Evolutionary conservation across 192 early-diverging fungal genomes (phyloP).

Genomic region (Anaeromyces robustus): DNA sequence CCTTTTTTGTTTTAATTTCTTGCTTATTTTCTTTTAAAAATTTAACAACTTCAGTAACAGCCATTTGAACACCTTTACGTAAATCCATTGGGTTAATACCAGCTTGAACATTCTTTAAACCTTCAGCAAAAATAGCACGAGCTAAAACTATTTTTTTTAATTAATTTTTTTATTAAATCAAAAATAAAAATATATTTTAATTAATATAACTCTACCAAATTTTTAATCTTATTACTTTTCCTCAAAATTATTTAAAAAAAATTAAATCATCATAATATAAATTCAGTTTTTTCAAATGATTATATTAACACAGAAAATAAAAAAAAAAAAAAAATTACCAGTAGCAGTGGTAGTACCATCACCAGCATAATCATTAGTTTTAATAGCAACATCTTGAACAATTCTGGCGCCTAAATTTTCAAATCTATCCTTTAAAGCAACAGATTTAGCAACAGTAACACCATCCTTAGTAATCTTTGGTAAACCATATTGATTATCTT

Average conservation of each 20-base stretch:
- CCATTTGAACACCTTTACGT: conserved; percentile 82
- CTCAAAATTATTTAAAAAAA: too few species aligned
- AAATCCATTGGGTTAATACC: conserved; percentile 99
- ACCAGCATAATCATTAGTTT: conserved; percentile 98
- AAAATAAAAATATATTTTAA: too few species aligned
- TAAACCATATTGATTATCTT: conserved; percentile 87
- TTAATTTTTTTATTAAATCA: background rate
- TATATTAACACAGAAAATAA: too few species aligned
- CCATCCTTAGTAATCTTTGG: conserved; percentile 99
- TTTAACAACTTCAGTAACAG: conserved; percentile 85
- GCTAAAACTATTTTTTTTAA: conserved; percentile 48
- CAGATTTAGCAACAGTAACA: conserved; percentile 97
- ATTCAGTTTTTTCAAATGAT: too few species aligned
- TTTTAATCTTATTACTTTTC: too few species aligned
- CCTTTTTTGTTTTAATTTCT: conserved; percentile 84
- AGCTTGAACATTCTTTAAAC: conserved; percentile 96
- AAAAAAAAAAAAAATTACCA: background rate
- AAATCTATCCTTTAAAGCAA: conserved; percentile 92
- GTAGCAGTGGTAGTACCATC: conserved; percentile 99
- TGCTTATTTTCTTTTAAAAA: conserved; percentile 81
- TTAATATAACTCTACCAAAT: too few species aligned
- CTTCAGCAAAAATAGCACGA: conserved; percentile 97
- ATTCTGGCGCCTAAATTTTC: conserved; percentile 97
- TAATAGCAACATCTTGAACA: conserved; percentile 99
- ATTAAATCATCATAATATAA: too few species aligned